Evolutionary conservation across 768 basidiomycete genomes (phyloP), one percentile per base, ranked within the genome.

Genomic region (Kwoniella dendrophila): DNA sequence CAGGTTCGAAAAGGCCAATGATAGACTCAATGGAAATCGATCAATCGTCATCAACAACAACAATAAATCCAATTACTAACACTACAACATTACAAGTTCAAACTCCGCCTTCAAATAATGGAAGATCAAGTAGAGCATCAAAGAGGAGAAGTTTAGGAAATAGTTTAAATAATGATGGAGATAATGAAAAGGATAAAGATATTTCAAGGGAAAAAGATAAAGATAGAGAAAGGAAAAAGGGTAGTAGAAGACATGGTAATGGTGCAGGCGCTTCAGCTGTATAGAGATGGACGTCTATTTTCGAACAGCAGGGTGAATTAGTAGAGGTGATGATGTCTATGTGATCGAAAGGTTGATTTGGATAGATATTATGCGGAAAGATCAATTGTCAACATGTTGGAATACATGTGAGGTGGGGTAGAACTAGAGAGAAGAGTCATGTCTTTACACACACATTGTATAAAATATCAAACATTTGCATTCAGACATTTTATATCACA

Each of bases 91-190:
- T 55, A 3, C 41, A 52, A 32, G 40, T 48, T 1, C 60, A 54
- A 34, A 54, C 53, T 2, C 51, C 53, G 18, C 18, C 26, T 16
- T 24, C 47, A n/a, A 43, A 10, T 18, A 53, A 34, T 40, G n/a
- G n/a, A n/a, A 52, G 41, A 44, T 45, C 41, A 16, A 62, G 64
- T 50, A 43, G 70, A 44, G 45, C 66, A 24, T 20, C 63, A 27
- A 70, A 71, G 63, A 51, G 70, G 26, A 53, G 70, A 38, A 71
- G 61, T 55, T 7, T 71, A 48, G 66, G 66, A 22, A 48, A 14
- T 24, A 45, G 48, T 27, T 24, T 53, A 48, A 22, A 36, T 33
- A 53, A 53, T 30, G 27, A 30, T 11, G 51, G 44, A 22, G 49
- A 20, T 20, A 61, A 56, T 29, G 56, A 54, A 26, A 59, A 56